A percentile compares a stretch with the other conserved stretches of the same genome.
phyloP scores from a whole-genome alignment of 1,284 basidiomycete species.

The Garcileccinum viscosum region DNA sequence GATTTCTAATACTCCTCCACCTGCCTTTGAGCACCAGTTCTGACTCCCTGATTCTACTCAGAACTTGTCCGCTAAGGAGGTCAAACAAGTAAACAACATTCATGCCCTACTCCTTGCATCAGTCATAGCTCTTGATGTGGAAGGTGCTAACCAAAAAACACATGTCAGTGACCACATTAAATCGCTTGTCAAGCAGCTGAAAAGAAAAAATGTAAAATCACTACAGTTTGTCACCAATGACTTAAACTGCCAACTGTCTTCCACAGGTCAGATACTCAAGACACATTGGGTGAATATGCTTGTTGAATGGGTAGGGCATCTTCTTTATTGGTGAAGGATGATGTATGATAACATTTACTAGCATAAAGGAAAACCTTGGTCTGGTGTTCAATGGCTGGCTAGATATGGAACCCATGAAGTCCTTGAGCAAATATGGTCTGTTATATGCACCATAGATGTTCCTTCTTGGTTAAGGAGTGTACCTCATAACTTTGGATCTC shows the following conservation, averaged over 20 bases:
- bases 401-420: conserved; percentile 6
- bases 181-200: conserved; percentile 3
- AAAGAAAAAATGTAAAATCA: conserved; percentile 3
- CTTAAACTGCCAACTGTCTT: background rate
- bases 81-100: conserved; percentile 10
- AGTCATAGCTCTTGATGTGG: background rate
- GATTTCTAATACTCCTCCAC: background rate
- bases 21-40: background rate
- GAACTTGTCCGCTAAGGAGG: background rate
- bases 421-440: background rate
- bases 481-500: conserved; percentile 7
- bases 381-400: background rate
- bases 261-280: conserved; percentile 1
- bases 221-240: conserved; percentile 1
- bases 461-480: conserved; percentile 6
- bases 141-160: background rate
- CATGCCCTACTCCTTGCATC: conserved; percentile 3
- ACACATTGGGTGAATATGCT: background rate
- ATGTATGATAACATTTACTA: background rate
- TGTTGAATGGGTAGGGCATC: conserved; percentile 3
- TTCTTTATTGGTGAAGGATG: background rate
- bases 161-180: background rate
- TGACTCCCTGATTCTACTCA: background rate
- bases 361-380: conserved; percentile 5
- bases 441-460: background rate